Base-by-base conservation (phyloP, 164 flowering plant species). In the Stephania cephalantha region DNA sequence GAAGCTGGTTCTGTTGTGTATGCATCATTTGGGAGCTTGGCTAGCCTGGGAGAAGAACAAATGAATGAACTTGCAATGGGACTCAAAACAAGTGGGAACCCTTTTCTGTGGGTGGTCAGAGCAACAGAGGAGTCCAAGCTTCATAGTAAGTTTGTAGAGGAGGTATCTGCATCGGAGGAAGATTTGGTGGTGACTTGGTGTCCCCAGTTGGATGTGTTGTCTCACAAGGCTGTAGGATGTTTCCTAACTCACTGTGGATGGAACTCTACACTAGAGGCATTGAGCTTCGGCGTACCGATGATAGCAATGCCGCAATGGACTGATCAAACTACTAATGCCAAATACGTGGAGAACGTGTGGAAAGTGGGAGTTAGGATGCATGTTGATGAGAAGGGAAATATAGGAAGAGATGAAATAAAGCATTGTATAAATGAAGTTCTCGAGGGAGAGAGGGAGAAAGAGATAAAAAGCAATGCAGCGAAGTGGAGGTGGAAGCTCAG, bases 221-320 rank as follows among this genome's bases (percentile, higher is more conserved):
- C 84, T 1, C 86, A 87, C 71, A 44, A 67, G 46, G 73, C 90
- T 0, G 67, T 88, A 0, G 90, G 90, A 4, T 89, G 93, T 71
- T 89, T 89, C 42, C 7, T 85, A 58, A 86, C 86, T 0, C 91
- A 89, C 52, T 84, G 89, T 63, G 90, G 90, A 15, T 87, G 86
- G 86, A 89, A 86, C 74, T 88, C 89, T 11, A 84, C 84, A 0
- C 53, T 86, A 9, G 92, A 89, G 78, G 87, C 87, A 10, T 64
- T 89, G 76, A 79, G 87, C 78, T 72, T 85, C 52, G 93, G 91
- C 11, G 87, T 89, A 74, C 89, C 89, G 1, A 74, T 89, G 84
- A 79, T 89, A 44, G 85, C 78, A 4, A 65, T 85, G 74, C 90
- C 93, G 7, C 86, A 83, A 45, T 84, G 85, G 84, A 50, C 81